Percentiles rank a stretch among this genome's conserved stretches.
Conservation (phyloP, 176 grass and related monocot genomes). For the Puya raimondii region DNA sequence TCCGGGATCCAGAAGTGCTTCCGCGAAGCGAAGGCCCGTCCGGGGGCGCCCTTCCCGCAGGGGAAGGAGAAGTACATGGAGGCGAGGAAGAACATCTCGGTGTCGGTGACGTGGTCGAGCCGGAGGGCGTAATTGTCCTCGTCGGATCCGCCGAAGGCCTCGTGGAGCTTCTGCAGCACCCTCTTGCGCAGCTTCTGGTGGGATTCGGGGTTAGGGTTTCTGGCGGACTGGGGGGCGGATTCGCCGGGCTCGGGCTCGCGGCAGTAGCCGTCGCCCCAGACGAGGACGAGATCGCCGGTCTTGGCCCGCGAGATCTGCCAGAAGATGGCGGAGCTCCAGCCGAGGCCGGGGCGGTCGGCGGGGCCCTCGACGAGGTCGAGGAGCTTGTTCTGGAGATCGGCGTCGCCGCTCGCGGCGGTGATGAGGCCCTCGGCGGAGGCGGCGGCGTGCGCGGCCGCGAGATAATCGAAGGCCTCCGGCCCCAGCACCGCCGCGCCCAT, state of each 20-base stretch:
- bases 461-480: constrained; percentile 66
- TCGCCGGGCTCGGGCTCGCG: constrained; percentile 51
- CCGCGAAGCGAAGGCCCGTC: constrained; percentile 50
- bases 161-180: constrained; percentile 64
- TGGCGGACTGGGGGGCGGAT: constrained; percentile 29
- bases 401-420: constrained; percentile 24
- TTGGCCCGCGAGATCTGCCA: constrained; percentile 87
- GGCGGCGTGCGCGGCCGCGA: constrained; percentile 44
- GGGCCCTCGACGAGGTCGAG: constrained; percentile 61
- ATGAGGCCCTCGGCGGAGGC: constrained; percentile 67
- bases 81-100: constrained; percentile 84
- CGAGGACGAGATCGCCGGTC: constrained; percentile 75
- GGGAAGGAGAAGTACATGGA: constrained; percentile 99
- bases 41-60: constrained; percentile 55
- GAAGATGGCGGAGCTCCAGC: constrained; percentile 97
- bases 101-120: constrained; percentile 89
- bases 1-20: constrained; percentile 73
- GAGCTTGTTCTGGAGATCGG: constrained; percentile 74
- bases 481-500: constrained; percentile 55
- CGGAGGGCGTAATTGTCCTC: constrained; percentile 73
- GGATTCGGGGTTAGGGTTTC: constrained; percentile 11
- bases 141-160: constrained; percentile 53
- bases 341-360: constrained; percentile 34
- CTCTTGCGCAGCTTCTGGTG: constrained; percentile 52
- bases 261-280: constrained; percentile 91